phyloP scores from a whole-genome alignment of 1,284 basidiomycete species.

The Xerocomus amazonicus region DNA sequence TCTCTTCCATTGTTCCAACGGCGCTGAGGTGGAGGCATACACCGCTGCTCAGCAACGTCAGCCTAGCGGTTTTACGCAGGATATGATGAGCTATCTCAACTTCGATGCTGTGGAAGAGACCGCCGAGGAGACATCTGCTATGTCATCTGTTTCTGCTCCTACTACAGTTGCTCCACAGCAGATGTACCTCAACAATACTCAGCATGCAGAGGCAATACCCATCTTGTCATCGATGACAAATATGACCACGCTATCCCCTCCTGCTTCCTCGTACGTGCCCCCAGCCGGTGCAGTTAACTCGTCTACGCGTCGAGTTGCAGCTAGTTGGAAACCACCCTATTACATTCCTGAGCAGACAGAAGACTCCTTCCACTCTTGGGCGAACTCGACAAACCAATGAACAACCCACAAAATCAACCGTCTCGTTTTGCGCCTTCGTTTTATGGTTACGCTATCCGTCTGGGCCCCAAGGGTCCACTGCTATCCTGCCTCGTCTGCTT shows the following conservation, averaged over 20 bases:
- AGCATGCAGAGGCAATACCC: constrained; percentile 13
- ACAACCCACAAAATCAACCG: too few relatives aligned
- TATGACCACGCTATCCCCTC: neutral
- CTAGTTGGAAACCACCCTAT: constrained; percentile 44
- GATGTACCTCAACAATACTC: constrained; percentile 12
- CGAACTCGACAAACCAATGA: constrained; percentile 1
- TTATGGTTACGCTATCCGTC: neutral
- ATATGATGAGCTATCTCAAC: constrained; percentile 30
- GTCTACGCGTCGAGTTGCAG: constrained; percentile 50
- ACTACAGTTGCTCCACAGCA: constrained; percentile 20
- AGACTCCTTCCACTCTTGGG: constrained; percentile 18
- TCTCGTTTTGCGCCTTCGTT: too few relatives aligned
- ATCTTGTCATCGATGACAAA: constrained; percentile 34
- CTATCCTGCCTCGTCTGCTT: constrained; percentile 3
- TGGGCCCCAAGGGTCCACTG: constrained; percentile 5
- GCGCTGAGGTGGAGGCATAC: constrained; percentile 13
- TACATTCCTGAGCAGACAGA: constrained; percentile 23
- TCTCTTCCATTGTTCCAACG: constrained; percentile 17
- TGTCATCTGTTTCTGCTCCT: neutral
- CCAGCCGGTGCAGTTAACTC: constrained; percentile 50
- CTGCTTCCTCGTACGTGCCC: constrained; percentile 41
- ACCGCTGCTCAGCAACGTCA: constrained; percentile 16
- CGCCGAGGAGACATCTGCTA: constrained; percentile 3
- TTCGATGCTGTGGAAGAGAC: constrained; percentile 23
- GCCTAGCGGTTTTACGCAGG: constrained; percentile 23